A percentile compares a stretch with the other conserved stretches of the same genome.
These are phyloP conservation scores for Thelonectria discophora DNA, from an alignment of 2,329 filamentous ascomycete species.

Conservation along the genomic window DNA sequence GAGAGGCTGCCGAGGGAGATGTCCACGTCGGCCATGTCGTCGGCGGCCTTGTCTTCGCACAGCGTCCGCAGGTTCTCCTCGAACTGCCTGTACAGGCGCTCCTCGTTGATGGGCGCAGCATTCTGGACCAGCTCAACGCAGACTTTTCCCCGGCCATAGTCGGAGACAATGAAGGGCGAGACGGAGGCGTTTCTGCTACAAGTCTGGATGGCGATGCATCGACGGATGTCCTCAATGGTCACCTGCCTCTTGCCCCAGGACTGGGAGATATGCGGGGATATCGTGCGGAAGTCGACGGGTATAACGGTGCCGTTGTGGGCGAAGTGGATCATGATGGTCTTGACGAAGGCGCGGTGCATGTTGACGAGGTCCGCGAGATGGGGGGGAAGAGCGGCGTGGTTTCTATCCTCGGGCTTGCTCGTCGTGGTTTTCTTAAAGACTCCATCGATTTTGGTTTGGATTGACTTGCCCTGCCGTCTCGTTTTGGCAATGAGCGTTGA, in stretches of 20 bases:
- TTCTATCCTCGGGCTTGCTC: constrained; percentile 36
- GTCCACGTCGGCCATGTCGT: constrained; percentile 38
- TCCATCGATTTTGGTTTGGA: constrained; percentile 52
- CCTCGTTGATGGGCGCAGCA: constrained; percentile 56
- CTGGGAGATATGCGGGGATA: constrained; percentile 70
- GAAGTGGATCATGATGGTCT: constrained; percentile 73
- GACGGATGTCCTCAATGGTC: constrained; percentile 70
- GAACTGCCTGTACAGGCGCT: constrained; percentile 64
- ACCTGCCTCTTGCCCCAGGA: constrained; percentile 78
- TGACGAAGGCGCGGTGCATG: constrained; percentile 73
- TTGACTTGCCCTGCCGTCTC: constrained; percentile 40
- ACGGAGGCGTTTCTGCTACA: constrained; percentile 44
- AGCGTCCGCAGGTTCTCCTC: constrained; percentile 61
- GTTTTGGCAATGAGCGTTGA: constrained; percentile 46
- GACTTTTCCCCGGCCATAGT: constrained; percentile 63
- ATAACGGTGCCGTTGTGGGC: constrained; percentile 72
- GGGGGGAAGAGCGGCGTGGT: constrained; percentile 52
- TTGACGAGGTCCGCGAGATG: constrained; percentile 68
- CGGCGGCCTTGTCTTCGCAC: constrained; percentile 44
- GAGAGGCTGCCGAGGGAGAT: constrained; percentile 55
- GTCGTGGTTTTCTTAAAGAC: constrained; percentile 51
- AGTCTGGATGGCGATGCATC: constrained; percentile 70
- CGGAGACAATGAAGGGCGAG: constrained; percentile 56
- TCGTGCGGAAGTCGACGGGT: constrained; percentile 69
- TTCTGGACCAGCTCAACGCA: constrained; percentile 65